Evolutionary conservation across 257 asterid genomes (phyloP).

Genomic region (Thymus quinquecostatus): DNA sequence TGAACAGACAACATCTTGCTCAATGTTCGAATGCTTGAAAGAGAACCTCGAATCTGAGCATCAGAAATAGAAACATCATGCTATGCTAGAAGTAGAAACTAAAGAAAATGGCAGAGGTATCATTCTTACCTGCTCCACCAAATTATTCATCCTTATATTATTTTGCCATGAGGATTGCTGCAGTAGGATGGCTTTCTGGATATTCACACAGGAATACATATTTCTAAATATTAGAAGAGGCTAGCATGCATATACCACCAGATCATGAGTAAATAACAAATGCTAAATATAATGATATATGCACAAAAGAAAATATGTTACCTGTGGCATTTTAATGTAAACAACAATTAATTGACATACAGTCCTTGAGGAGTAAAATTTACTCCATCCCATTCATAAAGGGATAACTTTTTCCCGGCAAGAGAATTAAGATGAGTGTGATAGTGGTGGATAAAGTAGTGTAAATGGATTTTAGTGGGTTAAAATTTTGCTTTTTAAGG

Average conservation of each 20-base stretch:
- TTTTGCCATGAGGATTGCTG: constrained; percentile 97
- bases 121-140: constrained; percentile 91
- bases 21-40: constrained; percentile 78
- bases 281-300: constrained; percentile 2
- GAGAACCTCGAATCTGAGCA: constrained; percentile 78
- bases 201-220: constrained; percentile 24
- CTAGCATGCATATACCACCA: constrained; percentile 16
- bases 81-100: constrained; percentile 13
- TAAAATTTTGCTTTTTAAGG: too few species aligned
- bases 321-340: background rate
- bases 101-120: constrained; percentile 28
- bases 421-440: too few species aligned
- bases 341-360: background rate
- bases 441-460: too few species aligned
- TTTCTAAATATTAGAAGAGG: constrained; percentile 13
- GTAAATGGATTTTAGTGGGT: too few species aligned
- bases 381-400: too few species aligned
- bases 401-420: too few species aligned
- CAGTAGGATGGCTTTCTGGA: constrained; percentile 86
- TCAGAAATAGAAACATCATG: constrained; percentile 19
- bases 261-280: constrained; percentile 17
- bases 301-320: constrained; percentile 11
- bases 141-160: constrained; percentile 84
- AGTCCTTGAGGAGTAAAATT: background rate
- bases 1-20: constrained; percentile 81